Percentiles rank a stretch among this genome's conserved stretches.
phyloP scores from a whole-genome alignment of 306 rosid species.

The Adenanthera pavonina region DNA sequence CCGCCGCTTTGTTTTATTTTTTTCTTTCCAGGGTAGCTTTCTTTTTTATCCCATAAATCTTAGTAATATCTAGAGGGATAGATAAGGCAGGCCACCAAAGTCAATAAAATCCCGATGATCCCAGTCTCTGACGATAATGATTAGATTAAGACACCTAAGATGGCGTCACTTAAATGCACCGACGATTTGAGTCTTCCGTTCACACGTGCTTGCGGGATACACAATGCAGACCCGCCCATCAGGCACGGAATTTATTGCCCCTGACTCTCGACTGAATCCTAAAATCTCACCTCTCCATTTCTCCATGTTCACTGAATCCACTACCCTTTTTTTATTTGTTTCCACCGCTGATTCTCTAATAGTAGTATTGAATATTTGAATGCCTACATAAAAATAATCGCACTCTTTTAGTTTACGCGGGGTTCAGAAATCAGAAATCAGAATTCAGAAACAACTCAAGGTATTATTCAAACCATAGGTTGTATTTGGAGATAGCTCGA shows the following conservation, averaged over 20 bases:
- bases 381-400: neutral
- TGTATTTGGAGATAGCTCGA: neutral
- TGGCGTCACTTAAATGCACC: slow-evolving; percentile 13
- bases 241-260: slow-evolving; percentile 9
- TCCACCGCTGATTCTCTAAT: neutral
- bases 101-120: neutral
- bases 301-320: neutral
- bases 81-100: neutral
- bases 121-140: neutral
- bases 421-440: neutral
- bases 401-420: neutral
- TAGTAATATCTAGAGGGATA: neutral
- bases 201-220: slow-evolving; percentile 28
- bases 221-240: slow-evolving; percentile 6
- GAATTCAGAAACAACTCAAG: neutral
- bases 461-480: neutral
- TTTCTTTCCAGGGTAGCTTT: neutral
- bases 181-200: neutral
- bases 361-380: too few relatives aligned
- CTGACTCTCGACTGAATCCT: neutral
- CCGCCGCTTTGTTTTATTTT: neutral
- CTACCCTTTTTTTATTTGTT: neutral
- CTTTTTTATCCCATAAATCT: neutral
- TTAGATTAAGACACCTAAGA: neutral
- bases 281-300: neutral